A percentile compares a stretch with the other conserved stretches of the same genome.
phyloP scores from a whole-genome alignment of 352 stramenopile species.

The Pythium dissimile region DNA sequence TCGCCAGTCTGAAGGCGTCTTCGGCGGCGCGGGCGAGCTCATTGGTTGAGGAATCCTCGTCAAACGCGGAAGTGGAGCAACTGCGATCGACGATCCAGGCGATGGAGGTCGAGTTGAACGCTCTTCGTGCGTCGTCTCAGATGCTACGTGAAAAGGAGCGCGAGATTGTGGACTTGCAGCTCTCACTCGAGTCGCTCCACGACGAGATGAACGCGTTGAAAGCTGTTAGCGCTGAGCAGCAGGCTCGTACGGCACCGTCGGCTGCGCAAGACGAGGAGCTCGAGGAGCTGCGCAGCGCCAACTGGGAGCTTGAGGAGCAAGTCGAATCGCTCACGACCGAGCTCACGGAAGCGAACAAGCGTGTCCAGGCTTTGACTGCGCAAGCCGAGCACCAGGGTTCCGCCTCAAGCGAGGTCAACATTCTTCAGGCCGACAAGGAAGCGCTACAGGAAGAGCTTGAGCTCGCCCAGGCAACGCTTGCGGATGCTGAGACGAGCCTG shows the following conservation, averaged over 20 bases:
- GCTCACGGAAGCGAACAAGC: conserved; percentile 12
- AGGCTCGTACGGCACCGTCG: background rate
- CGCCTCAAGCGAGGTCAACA: background rate
- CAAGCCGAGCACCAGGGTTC: conserved; percentile 9
- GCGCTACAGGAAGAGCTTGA: conserved; percentile 21
- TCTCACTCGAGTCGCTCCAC: conserved; percentile 11
- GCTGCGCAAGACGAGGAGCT: conserved; percentile 37
- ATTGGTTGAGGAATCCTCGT: background rate
- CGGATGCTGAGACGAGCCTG: conserved; percentile 9
- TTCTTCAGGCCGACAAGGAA: conserved; percentile 24
- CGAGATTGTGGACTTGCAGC: conserved; percentile 9
- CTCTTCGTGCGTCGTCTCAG: conserved; percentile 2
- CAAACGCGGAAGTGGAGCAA: conserved; percentile 7
- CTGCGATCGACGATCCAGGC: conserved; percentile 3
- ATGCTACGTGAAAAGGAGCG: conserved; percentile 16
- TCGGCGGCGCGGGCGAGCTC: background rate
- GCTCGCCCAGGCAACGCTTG: conserved; percentile 16
- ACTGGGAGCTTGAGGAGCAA: conserved; percentile 22
- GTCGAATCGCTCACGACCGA: conserved; percentile 12
- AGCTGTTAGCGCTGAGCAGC: conserved; percentile 6
- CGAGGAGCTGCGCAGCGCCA: conserved; percentile 25
- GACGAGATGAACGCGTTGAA: conserved; percentile 17
- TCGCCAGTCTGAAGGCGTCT: background rate
- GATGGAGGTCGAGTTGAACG: conserved; percentile 8
- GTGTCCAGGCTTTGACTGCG: conserved; percentile 1